Evolutionary conservation across 83 land plant genomes (phyloP).

Genomic region (Diphasiastrum complanatum): DNA sequence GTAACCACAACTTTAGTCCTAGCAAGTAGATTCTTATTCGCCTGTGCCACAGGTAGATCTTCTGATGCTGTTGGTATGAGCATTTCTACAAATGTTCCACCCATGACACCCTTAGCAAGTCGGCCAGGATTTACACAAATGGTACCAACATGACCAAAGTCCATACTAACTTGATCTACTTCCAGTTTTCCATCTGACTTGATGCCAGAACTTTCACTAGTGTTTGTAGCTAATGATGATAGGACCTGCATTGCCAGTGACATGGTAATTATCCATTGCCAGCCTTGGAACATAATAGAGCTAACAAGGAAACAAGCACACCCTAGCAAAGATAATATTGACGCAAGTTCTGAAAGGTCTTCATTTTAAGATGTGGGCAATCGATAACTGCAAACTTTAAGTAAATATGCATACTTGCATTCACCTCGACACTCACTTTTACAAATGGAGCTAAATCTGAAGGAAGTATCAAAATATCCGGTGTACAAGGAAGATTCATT

Average conservation of each 20-base stretch:
- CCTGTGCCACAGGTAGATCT: no score
- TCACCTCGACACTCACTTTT: slow-evolving; percentile 43
- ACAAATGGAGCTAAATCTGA: slow-evolving; percentile 82
- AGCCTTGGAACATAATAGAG: background rate
- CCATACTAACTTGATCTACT: background rate
- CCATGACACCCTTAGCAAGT: slow-evolving; percentile 72
- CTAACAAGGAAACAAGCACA: background rate
- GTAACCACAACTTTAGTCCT: no score
- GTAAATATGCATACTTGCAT: background rate
- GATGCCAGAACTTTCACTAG: background rate
- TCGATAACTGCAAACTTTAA: background rate
- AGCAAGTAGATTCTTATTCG: no score
- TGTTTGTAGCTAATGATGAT: no score
- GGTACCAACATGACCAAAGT: slow-evolving; percentile 15
- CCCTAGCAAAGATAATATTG: no score
- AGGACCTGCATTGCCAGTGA: background rate
- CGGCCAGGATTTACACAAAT: slow-evolving; percentile 86
- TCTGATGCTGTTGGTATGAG: background rate
- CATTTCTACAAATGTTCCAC: slow-evolving; percentile 71
- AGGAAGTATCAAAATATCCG: slow-evolving; percentile 76
- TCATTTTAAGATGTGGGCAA: background rate
- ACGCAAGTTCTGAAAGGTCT: background rate
- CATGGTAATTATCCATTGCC: background rate
- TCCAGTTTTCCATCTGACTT: slow-evolving; percentile 4
- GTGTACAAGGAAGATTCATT: slow-evolving; percentile 43